Base-by-base conservation (phyloP, 2,329 filamentous ascomycete species). In the Penicillium sp. region DNA sequence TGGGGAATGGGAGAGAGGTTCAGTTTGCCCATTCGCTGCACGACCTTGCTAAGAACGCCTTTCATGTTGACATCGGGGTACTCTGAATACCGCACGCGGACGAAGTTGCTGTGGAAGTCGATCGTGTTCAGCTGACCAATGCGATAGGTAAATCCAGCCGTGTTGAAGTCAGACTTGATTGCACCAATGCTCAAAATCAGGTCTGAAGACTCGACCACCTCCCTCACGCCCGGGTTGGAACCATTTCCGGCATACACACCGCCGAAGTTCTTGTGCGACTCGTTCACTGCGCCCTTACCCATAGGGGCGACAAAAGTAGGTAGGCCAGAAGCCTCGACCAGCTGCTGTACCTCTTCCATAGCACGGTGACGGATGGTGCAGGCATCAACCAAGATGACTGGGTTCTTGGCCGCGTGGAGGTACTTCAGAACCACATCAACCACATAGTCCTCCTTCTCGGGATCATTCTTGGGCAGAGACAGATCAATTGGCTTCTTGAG, bases 221-320 rank as follows among this genome's bases (percentile, higher is more conserved):
- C 73, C 54, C 73, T 71, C 15, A 79, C 73, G 58, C 71, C 71
- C 0, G 85, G 82, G 54, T 88, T 84, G 35, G 88, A 92, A 38
- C 89, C 91, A 59, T 84, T 84, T n/a, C 92, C 92, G 8, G 90
- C 89, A 73, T 96, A 96, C 5, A 96, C 90, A 63, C 92, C 92
- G 22, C 90, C 90, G 67, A 89, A 96, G 69, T 86, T 90, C n/a
- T 83, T 80, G 49, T 90, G 83, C 1, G 84, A 84, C 75, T 96
- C 92, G 69, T 95, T 84, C 49, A 96, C 84, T 20, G 90, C 90
- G 17, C 91, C 86, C 78, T 96, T 96, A 49, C 92, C 92, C 90
- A 96, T 96, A 2, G 92, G 91, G 0, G 91, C 90, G n/a, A 93
- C 90, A 68, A 95, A 96, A 0, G 90, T 89, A 4, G 92, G 92